phyloP scores from a whole-genome alignment of 2,329 filamentous ascomycete species.

The Phialophora tarda region DNA sequence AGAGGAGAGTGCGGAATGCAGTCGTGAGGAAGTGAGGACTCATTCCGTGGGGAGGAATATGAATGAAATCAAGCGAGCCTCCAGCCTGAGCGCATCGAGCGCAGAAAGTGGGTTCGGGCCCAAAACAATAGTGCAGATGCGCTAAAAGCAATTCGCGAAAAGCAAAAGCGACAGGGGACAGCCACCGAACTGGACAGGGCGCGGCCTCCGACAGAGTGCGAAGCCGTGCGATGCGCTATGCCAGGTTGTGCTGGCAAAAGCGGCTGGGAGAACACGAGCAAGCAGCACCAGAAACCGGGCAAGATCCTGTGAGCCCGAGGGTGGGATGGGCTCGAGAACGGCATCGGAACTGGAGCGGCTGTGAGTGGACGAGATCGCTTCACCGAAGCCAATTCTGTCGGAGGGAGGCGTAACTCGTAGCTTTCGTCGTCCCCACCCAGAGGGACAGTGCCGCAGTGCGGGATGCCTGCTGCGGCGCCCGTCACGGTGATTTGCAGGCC shows the following conservation, averaged over 20 bases:
- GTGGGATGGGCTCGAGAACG: slow-evolving; percentile 16
- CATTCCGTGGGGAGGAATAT: slow-evolving; percentile 37
- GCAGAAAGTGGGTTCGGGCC: slow-evolving; percentile 12
- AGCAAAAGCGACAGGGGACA: background rate
- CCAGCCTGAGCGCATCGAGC: slow-evolving; percentile 13
- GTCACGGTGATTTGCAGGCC: slow-evolving; percentile 23
- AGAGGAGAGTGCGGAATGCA: slow-evolving; percentile 39
- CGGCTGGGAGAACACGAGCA: slow-evolving; percentile 11
- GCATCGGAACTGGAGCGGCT: slow-evolving; percentile 9
- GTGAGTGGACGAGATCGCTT: slow-evolving; percentile 22
- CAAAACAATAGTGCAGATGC: slow-evolving; percentile 22
- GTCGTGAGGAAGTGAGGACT: slow-evolving; percentile 27
- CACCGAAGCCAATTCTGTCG: slow-evolving; percentile 7
- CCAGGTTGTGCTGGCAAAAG: background rate
- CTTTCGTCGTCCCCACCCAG: slow-evolving; percentile 9
- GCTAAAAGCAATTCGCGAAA: slow-evolving; percentile 8
- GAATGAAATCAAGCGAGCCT: slow-evolving; percentile 27
- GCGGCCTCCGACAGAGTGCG: slow-evolving; percentile 27
- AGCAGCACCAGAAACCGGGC: background rate
- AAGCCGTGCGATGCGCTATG: slow-evolving; percentile 3
- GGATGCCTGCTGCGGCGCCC: slow-evolving; percentile 21
- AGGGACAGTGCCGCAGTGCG: slow-evolving; percentile 22
- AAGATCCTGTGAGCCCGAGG: slow-evolving; percentile 5
- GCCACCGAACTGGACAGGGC: slow-evolving; percentile 13
- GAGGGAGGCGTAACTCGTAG: slow-evolving; percentile 31